Percentiles rank a stretch among this genome's conserved stretches.
Conservation (phyloP, 2,329 filamentous ascomycete species). For the Penicillium occitanis region DNA sequence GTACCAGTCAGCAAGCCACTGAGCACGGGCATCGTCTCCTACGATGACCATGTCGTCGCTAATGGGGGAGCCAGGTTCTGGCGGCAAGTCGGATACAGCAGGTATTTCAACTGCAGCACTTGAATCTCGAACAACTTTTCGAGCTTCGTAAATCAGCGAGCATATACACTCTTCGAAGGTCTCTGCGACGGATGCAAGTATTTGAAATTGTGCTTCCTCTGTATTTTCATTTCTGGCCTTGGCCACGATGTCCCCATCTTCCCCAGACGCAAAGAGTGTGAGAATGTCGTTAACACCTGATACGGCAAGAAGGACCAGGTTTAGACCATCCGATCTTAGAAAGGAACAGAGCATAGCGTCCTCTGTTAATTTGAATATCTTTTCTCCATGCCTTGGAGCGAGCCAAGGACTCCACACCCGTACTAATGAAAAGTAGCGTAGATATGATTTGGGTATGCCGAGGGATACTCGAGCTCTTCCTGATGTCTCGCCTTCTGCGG, state of each 20-base stretch:
- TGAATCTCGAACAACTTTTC: constrained; percentile 56
- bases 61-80: constrained; percentile 32
- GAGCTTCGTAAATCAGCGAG: constrained; percentile 84
- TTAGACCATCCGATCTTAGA: constrained; percentile 66
- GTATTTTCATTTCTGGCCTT: constrained; percentile 70
- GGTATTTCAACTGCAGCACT: constrained; percentile 21
- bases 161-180: constrained; percentile 74
- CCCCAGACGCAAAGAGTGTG: constrained; percentile 66
- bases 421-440: constrained; percentile 79
- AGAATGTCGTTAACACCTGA: constrained; percentile 71
- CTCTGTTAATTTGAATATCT: constrained; percentile 67
- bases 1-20: constrained; percentile 84
- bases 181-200: constrained; percentile 70
- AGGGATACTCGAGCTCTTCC: constrained; percentile 58
- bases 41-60: constrained; percentile 45
- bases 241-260: constrained; percentile 65
- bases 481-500: constrained; percentile 57
- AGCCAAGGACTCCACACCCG: constrained; percentile 82
- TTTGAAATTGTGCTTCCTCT: constrained; percentile 54
- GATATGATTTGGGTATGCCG: constrained; percentile 63
- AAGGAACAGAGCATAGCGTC: constrained; percentile 79
- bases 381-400: constrained; percentile 77
- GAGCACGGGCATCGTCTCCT: constrained; percentile 43
- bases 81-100: constrained; percentile 23
- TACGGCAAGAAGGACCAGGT: constrained; percentile 74